phyloP scores from a whole-genome alignment of 1,284 basidiomycete genomes.

The Cutaneotrichosporon dermatis region DNA sequence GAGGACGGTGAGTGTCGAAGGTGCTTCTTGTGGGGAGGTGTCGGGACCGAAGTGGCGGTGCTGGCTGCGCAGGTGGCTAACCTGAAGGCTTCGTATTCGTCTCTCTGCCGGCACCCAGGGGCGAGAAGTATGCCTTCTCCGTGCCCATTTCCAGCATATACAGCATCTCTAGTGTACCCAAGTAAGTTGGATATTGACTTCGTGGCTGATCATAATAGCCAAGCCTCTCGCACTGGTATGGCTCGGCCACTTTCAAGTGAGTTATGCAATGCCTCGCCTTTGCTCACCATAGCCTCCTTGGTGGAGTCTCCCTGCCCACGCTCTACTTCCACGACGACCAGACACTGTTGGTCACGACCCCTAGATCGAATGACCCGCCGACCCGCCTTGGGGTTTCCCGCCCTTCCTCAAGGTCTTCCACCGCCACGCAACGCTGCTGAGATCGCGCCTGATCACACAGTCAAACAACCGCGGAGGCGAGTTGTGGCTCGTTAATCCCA shows the following conservation, averaged over 20 bases:
- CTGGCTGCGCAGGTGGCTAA: not conserved
- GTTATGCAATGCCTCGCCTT: slow-evolving; percentile 3
- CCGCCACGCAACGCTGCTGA: slow-evolving; percentile 69
- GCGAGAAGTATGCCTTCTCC: slow-evolving; percentile 94
- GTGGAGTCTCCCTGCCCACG: slow-evolving; percentile 81
- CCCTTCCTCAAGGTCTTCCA: slow-evolving; percentile 64
- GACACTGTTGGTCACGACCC: slow-evolving; percentile 52
- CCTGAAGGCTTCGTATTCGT: slow-evolving; percentile 44
- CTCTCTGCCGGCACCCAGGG: slow-evolving; percentile 50
- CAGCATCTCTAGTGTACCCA: slow-evolving; percentile 76
- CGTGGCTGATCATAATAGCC: slow-evolving; percentile 21
- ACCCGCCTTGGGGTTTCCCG: slow-evolving; percentile 55
- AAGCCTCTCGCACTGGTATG: slow-evolving; percentile 48
- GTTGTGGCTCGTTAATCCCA: slow-evolving; percentile 88
- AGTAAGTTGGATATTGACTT: slow-evolving; percentile 37
- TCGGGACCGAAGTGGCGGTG: not conserved
- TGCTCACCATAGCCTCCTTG: slow-evolving; percentile 75
- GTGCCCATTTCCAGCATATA: slow-evolving; percentile 84
- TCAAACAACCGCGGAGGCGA: slow-evolving; percentile 48
- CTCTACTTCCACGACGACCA: slow-evolving; percentile 97
- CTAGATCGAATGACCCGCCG: slow-evolving; percentile 13
- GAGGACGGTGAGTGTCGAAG: slow-evolving; percentile 38
- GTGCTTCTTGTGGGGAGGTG: not conserved
- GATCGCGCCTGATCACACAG: slow-evolving; percentile 54
- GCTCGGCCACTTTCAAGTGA: slow-evolving; percentile 48